Evolutionary conservation across 106 monocot species (phyloP), one percentile per base, ranked within the genome.

Genomic region (Dendrobium huoshanense): DNA sequence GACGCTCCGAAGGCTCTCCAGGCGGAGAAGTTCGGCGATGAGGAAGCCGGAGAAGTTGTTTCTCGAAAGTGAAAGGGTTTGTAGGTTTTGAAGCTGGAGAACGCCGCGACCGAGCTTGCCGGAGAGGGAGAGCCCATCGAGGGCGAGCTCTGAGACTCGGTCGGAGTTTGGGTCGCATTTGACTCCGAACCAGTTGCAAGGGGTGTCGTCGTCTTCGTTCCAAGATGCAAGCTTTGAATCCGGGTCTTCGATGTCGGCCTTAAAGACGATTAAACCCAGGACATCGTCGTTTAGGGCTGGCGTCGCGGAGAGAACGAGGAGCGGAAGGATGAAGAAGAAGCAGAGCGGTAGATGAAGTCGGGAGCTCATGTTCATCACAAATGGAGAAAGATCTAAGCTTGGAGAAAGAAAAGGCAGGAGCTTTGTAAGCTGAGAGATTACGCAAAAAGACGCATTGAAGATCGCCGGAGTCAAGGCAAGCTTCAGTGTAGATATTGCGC

Each of bases 191-290:
- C 95, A 95, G 47, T 22, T 33, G 84, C 95, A 95, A n/a, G 95
- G 91, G 81, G 59, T 41, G 44, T 87, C 77, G 86, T 90, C 95
- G 82, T 95, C 90, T 86, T 93, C 95, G 87, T 84, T 91, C 95
- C 95, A 95, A 4, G 95, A 88, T 9, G 83, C 73, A 55, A 95
- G 91, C 83, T 80, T 81, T 45, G 79, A 76, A 1, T 65, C 24
- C 2, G 93, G 88, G 80, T 95, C 95, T 10, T n/a, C 31, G 72
- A 95, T 73, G 75, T 90, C 91, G 40, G 91, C 95, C 80, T 95
- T 95, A 86, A 95, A 93, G 70, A 93, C 95, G 80, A 95, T 91
- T 45, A 95, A 82, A 64, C 91, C 95, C 17, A 95, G 89, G n/a
- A 95, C 91, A 83, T 95, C 95, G 80, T 95, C 95, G 85, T 89